Evolutionary conservation across 352 stramenopile species (phyloP).

Genomic region (Pythium plurisporium): DNA sequence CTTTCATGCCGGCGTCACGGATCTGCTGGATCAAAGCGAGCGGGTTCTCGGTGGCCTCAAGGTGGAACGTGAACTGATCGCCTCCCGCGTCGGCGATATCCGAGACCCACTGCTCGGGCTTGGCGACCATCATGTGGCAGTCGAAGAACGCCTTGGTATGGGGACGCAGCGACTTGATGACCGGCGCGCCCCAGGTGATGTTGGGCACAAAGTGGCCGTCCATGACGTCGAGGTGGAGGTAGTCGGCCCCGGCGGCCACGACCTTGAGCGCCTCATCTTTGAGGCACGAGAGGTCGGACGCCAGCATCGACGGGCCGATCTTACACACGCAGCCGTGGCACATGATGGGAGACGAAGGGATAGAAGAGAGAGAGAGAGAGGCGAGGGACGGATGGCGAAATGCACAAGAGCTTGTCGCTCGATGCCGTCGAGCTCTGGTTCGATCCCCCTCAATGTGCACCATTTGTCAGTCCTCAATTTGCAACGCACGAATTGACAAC

Average conservation of each 20-base stretch:
- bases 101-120: conserved; percentile 94
- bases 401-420: too few relatives aligned
- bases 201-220: conserved; percentile 98
- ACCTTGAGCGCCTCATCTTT: conserved; percentile 90
- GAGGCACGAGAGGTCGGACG: conserved; percentile 92
- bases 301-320: conserved; percentile 93
- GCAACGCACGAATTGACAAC: too few relatives aligned
- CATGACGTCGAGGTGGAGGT: conserved; percentile 98
- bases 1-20: conserved; percentile 89
- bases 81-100: conserved; percentile 94
- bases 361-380: not conserved
- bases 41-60: conserved; percentile 80
- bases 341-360: conserved; percentile 31
- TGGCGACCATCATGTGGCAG: conserved; percentile 98
- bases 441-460: too few relatives aligned
- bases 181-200: conserved; percentile 94
- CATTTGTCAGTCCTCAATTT: too few relatives aligned
- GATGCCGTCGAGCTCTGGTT: not conserved
- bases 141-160: conserved; percentile 93
- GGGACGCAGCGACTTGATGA: conserved; percentile 91
- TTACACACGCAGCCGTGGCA: conserved; percentile 79
- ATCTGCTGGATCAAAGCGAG: conserved; percentile 82
- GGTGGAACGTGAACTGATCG: conserved; percentile 96
- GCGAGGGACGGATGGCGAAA: too few relatives aligned
- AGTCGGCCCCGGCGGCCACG: conserved; percentile 90